A percentile compares a stretch with the other conserved stretches of the same genome.
phyloP scores from a whole-genome alignment of 1,284 basidiomycete genomes.

The Ganoderma lingzhi region DNA sequence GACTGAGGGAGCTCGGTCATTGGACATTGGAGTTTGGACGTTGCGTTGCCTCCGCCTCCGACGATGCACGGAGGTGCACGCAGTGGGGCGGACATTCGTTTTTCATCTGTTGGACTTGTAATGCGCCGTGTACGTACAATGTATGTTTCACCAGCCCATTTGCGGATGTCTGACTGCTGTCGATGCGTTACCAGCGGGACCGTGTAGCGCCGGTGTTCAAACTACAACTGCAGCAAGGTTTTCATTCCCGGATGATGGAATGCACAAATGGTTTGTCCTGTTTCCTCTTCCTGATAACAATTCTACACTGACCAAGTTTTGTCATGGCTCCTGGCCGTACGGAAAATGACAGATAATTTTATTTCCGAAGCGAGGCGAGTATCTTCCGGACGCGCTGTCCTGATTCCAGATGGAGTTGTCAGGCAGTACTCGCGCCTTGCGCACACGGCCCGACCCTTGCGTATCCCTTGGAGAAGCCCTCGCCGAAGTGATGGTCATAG shows the following conservation, averaged over 20 bases:
- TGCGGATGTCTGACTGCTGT: slow-evolving; percentile 18
- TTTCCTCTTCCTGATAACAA: not conserved
- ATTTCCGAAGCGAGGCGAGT: not conserved
- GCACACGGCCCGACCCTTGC: slow-evolving; percentile 16
- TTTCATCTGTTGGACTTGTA: not conserved
- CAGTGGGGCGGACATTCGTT: not conserved
- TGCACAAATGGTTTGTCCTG: not conserved
- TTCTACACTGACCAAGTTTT: not conserved
- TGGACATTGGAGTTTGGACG: not conserved
- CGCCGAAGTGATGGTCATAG: not conserved
- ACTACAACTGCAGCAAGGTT: not conserved
- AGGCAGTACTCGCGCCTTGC: not conserved
- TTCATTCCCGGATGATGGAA: not conserved
- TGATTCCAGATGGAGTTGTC: slow-evolving; percentile 5
- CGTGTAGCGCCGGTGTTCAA: slow-evolving; percentile 1
- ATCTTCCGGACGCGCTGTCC: not conserved
- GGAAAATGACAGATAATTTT: slow-evolving; percentile 1
- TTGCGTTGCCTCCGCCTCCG: not conserved
- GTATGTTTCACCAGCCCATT: slow-evolving; percentile 19
- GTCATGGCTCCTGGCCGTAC: not conserved
- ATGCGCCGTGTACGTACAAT: slow-evolving; percentile 26
- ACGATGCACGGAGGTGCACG: slow-evolving; percentile 1
- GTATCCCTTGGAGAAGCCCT: slow-evolving; percentile 21
- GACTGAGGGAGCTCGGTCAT: slow-evolving; percentile 13
- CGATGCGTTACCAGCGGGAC: not conserved